A percentile compares a stretch with the other conserved stretches of the same genome.
These are phyloP conservation scores for Ogataea paraovalis DNA, from an alignment of 805 yeast genomes.

Conservation along the genomic window DNA sequence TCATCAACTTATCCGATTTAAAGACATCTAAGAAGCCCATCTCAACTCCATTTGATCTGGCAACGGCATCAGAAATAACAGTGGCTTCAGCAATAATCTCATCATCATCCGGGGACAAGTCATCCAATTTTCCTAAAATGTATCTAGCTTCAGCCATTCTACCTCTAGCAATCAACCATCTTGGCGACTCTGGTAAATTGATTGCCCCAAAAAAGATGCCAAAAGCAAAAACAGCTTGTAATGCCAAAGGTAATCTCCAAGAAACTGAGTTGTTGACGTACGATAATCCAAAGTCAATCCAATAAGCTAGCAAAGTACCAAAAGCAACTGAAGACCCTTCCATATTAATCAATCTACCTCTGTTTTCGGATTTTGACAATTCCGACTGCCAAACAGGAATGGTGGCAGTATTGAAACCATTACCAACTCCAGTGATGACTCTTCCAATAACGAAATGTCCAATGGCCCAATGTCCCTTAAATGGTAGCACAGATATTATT, in stretches of 20 bases:
- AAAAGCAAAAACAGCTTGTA: conserved; percentile 57
- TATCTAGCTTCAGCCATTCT: conserved; percentile 49
- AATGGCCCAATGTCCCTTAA: conserved; percentile 52
- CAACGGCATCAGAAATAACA: conserved; percentile 29
- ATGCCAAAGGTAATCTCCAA: conserved; percentile 75
- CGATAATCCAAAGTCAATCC: conserved; percentile 66
- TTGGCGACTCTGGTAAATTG: conserved; percentile 60
- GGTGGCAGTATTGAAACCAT: conserved; percentile 70
- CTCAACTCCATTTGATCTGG: not conserved
- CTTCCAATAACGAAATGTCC: conserved; percentile 60
- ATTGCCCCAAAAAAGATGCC: conserved; percentile 35
- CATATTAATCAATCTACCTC: conserved; percentile 63
- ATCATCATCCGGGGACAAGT: conserved; percentile 29
- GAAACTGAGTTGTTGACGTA: conserved; percentile 45
- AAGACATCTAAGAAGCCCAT: not conserved
- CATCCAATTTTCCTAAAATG: conserved; percentile 42
- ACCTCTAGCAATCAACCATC: conserved; percentile 59
- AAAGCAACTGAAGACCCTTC: conserved; percentile 66
- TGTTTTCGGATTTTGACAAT: conserved; percentile 54
- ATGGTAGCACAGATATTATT: conserved; percentile 48
- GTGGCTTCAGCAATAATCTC: conserved; percentile 29
- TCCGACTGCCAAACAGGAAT: conserved; percentile 79
- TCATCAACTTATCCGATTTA: not conserved
- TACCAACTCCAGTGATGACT: conserved; percentile 66
- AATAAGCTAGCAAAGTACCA: conserved; percentile 70